phyloP scores from a whole-genome alignment of 2,329 filamentous ascomycete genomes.

The Xenoacremonium recifei region DNA sequence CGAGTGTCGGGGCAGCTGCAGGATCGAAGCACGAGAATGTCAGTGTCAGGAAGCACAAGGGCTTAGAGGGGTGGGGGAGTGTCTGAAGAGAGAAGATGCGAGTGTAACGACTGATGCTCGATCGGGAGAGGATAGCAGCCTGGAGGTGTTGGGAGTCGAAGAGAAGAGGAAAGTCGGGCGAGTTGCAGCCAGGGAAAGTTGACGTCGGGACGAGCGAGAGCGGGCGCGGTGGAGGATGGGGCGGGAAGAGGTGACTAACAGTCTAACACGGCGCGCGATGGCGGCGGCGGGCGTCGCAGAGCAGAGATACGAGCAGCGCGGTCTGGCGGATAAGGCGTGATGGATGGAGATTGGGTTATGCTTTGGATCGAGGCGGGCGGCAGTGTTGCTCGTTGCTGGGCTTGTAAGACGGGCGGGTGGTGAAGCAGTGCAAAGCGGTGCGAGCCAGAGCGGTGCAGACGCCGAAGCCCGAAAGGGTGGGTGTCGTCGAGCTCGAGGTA shows the following conservation, averaged over 20 bases:
- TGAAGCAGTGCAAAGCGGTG: slow-evolving; percentile 6
- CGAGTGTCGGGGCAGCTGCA: slow-evolving; percentile 19
- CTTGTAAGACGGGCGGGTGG: slow-evolving; percentile 22
- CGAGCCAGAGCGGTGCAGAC: slow-evolving; percentile 9
- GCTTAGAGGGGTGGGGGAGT: slow-evolving; percentile 17
- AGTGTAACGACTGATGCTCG: slow-evolving; percentile 6
- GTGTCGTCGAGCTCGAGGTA: slow-evolving; percentile 9
- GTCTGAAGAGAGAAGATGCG: slow-evolving; percentile 7
- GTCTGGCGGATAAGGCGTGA: no score
- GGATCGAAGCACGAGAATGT: slow-evolving; percentile 19
- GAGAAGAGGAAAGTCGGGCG: slow-evolving; percentile 9
- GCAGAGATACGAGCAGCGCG: slow-evolving; percentile 18
- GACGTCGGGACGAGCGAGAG: slow-evolving; percentile 10
- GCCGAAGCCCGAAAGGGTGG: slow-evolving; percentile 9
- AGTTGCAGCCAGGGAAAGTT: slow-evolving; percentile 1
- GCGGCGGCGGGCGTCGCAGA: slow-evolving; percentile 12
- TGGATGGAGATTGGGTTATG: no score
- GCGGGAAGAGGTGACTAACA: slow-evolving; percentile 29
- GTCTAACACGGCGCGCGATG: slow-evolving; percentile 4
- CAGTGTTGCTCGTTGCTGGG: no score
- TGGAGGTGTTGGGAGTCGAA: slow-evolving; percentile 3
- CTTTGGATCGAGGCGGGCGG: no score
- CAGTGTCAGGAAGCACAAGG: no score
- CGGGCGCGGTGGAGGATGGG: slow-evolving; percentile 4
- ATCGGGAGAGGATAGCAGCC: slow-evolving; percentile 4